Conservation (phyloP, 441 rosid species). For the Omphalea diandra region DNA sequence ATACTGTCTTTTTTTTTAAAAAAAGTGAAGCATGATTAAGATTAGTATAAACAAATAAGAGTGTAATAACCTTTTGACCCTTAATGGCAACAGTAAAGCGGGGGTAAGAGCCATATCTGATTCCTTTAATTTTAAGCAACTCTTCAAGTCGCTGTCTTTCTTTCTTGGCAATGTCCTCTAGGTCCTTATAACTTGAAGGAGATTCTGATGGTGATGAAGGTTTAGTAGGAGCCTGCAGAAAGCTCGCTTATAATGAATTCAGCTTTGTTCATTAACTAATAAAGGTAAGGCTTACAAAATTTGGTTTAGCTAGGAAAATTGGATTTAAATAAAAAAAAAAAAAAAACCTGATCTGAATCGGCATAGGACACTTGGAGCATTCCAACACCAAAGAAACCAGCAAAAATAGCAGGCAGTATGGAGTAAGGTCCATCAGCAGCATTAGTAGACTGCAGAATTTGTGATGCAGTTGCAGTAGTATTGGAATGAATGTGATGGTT, state of each 20-base stretch:
- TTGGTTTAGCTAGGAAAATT: not conserved
- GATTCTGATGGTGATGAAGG: constrained; percentile 47
- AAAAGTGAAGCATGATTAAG: too few species aligned
- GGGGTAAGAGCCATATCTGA: constrained; percentile 57
- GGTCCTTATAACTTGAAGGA: constrained; percentile 43
- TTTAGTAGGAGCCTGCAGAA: constrained; percentile 39
- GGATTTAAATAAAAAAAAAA: too few species aligned
- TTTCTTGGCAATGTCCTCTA: constrained; percentile 69
- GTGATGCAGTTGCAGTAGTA: constrained; percentile 27
- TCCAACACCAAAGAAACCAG: constrained; percentile 58
- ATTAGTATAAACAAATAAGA: not conserved
- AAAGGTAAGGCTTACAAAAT: not conserved
- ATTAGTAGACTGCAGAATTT: constrained; percentile 28
- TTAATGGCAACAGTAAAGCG: constrained; percentile 68
- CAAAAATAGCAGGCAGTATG: constrained; percentile 49
- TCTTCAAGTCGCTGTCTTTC: constrained; percentile 68
- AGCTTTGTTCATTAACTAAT: not conserved
- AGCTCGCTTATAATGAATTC: constrained; percentile 17
- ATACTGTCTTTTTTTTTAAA: not conserved
- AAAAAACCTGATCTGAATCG: constrained; percentile 66
- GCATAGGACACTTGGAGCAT: constrained; percentile 54
- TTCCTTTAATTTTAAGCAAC: constrained; percentile 54
- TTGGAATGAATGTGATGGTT: constrained; percentile 10
- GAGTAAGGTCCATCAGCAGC: constrained; percentile 19
- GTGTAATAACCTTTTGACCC: constrained; percentile 74